phyloP scores from a whole-genome alignment of 176 grass and related monocot species.

The Eragrostis nindensis region DNA sequence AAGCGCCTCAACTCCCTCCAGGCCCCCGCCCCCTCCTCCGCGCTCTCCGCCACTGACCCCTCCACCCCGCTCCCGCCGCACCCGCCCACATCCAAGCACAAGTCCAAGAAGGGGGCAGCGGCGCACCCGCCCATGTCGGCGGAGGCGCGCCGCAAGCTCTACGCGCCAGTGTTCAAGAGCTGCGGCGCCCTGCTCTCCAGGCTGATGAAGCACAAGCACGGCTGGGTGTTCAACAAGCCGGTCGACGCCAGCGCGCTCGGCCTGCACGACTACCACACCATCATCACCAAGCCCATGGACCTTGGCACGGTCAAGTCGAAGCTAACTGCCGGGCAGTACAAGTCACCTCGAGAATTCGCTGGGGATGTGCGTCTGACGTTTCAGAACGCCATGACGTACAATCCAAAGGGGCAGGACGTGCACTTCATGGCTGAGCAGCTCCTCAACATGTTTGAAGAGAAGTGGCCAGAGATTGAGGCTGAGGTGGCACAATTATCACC shows the following conservation, averaged over 20 bases:
- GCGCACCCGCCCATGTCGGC: constrained; percentile 37
- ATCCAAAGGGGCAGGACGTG: constrained; percentile 73
- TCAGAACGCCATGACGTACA: constrained; percentile 90
- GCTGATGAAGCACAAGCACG: constrained; percentile 80
- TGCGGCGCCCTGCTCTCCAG: constrained; percentile 59
- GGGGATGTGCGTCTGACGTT: constrained; percentile 78
- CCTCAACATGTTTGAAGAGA: constrained; percentile 64
- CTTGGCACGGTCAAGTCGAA: constrained; percentile 75
- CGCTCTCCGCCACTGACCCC: constrained; percentile 65
- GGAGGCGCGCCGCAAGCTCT: constrained; percentile 59
- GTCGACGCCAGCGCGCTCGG: constrained; percentile 81
- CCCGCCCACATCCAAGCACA: constrained; percentile 56
- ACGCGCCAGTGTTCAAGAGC: constrained; percentile 60
- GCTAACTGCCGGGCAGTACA: constrained; percentile 62
- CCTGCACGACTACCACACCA: constrained; percentile 79
- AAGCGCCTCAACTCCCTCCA: constrained; percentile 54
- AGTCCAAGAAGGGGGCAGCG: constrained; percentile 58
- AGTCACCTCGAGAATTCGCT: constrained; percentile 62
- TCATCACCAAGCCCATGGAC: constrained; percentile 88
- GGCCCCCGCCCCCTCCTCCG: constrained; percentile 53
- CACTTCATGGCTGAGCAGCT: constrained; percentile 77
- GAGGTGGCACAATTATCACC: constrained; percentile 56
- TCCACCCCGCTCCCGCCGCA: constrained; percentile 56
- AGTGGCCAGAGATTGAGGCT: constrained; percentile 65
- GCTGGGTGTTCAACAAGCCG: constrained; percentile 88